phyloP scores from a whole-genome alignment of 768 basidiomycete genomes.

The Suillus brevipes region DNA sequence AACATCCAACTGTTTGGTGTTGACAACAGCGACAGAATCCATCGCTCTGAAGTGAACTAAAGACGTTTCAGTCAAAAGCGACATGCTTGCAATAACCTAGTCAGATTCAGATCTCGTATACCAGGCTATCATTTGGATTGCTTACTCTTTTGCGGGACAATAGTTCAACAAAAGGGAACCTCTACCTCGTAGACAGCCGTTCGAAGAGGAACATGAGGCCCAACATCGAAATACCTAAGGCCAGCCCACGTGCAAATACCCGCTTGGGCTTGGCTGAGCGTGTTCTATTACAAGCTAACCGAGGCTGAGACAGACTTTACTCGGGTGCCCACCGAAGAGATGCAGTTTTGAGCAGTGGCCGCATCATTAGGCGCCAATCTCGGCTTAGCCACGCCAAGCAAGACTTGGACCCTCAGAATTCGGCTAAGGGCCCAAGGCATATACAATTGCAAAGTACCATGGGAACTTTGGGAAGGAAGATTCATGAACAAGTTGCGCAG shows the following conservation, averaged over 20 bases:
- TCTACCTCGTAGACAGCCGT: neutral
- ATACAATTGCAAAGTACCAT: neutral
- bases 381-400: neutral
- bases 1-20: neutral
- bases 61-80: neutral
- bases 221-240: neutral
- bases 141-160: neutral
- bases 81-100: neutral
- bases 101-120: neutral
- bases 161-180: neutral
- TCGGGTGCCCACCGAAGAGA: constrained; percentile 2
- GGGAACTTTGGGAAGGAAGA: neutral
- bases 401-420: neutral
- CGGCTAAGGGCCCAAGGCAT: neutral
- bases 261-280: neutral
- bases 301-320: neutral
- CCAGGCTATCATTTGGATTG: no score
- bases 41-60: neutral
- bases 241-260: neutral
- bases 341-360: neutral
- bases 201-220: neutral
- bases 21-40: neutral
- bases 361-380: neutral
- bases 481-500: neutral
- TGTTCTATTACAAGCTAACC: neutral